phyloP scores from a whole-genome alignment of 1,284 basidiomycete species.

The Ceratobasidium theobromae region DNA sequence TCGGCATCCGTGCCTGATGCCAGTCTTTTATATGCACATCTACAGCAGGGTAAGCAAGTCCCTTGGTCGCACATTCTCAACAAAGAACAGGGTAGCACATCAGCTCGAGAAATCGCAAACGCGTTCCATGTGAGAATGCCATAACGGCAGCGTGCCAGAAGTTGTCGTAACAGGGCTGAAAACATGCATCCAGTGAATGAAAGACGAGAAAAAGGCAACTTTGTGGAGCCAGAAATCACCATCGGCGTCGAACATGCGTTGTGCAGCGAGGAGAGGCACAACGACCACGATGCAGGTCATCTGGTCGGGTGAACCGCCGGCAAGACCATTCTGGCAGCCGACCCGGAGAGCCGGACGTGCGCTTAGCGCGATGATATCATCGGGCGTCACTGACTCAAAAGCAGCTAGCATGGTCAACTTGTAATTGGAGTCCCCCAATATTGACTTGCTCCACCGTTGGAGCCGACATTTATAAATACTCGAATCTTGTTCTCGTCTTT shows the following conservation, averaged over 20 bases:
- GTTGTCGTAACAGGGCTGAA: too few relatives aligned
- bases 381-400: background rate
- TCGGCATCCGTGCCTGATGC: too few relatives aligned
- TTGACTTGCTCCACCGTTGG: background rate
- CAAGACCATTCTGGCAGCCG: background rate
- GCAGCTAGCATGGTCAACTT: background rate
- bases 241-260: background rate
- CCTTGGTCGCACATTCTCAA: too few relatives aligned
- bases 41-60: too few relatives aligned
- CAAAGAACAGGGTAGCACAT: too few relatives aligned
- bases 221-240: too few relatives aligned
- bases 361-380: background rate
- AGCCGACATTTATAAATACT: background rate
- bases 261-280: background rate
- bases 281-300: background rate
- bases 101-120: too few relatives aligned
- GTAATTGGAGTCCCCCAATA: background rate
- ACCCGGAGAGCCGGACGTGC: background rate
- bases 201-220: too few relatives aligned
- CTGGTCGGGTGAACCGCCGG: background rate
- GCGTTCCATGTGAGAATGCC: too few relatives aligned
- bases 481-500: background rate
- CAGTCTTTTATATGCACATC: too few relatives aligned
- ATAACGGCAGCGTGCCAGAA: too few relatives aligned
- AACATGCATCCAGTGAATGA: too few relatives aligned